phyloP scores from a whole-genome alignment of 208 protist species.

The Angomonas deanei region DNA sequence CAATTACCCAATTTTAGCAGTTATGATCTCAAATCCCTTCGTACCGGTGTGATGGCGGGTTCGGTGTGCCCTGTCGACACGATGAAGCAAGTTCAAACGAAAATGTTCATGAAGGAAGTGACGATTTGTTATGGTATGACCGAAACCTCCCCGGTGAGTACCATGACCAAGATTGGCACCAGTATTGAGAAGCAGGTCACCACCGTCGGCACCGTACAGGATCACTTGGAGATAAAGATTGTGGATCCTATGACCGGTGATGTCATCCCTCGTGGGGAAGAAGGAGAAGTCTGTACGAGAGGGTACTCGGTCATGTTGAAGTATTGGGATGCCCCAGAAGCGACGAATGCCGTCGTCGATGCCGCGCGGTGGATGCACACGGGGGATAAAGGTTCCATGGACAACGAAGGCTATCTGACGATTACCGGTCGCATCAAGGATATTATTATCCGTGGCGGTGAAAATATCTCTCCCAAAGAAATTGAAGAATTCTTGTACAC shows the following conservation, averaged over 20 bases:
- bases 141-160: not conserved
- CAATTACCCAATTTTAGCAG: not conserved
- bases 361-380: not conserved
- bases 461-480: not conserved
- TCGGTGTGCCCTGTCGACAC: not conserved
- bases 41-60: not conserved
- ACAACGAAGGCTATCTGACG: not conserved
- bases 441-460: not conserved
- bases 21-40: not conserved
- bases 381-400: not conserved
- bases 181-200: not conserved
- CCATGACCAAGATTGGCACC: not conserved
- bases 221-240: not conserved
- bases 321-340: not conserved
- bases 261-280: not conserved
- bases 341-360: not conserved
- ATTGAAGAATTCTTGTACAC: not conserved
- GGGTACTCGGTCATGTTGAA: not conserved
- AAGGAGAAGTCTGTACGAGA: not conserved
- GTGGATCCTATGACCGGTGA: not conserved
- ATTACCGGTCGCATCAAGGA: conserved; percentile 4
- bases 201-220: not conserved
- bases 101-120: not conserved
- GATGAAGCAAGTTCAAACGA: not conserved
- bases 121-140: not conserved